Base-by-base conservation (phyloP, 2,329 filamentous ascomycete genomes). In the Phaeosphaeriaceae sp. region DNA sequence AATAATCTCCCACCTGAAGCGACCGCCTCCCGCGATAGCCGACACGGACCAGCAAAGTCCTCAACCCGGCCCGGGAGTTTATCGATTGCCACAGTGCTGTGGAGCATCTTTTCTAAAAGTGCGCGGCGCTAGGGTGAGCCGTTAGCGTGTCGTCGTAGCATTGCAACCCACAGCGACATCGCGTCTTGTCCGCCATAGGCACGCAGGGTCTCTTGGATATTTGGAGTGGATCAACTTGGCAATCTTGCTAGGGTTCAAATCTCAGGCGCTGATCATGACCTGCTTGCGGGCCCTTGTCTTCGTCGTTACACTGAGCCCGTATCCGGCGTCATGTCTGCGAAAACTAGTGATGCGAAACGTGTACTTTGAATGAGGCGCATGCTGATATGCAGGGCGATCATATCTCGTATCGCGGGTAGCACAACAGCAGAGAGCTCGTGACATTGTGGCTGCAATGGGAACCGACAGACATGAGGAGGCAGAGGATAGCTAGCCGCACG, bases 91-190 rank as follows among this genome's bases (percentile, higher is more conserved):
- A 63, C 52, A 63, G 40, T 55, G 55, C 59, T 57, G 65, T 69
- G 66, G 35, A 46, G 43, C 19, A 46, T 23, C 19, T 22, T 23
- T 46, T 46, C 43, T 46, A 46, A 46, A 21, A 46, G 43, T 46
- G 43, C 43, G 43, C 43, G 13, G 67, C 57, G 50, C 58, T 56
- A 56, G 49, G 24, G 23, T 50, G 35, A 60, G 56, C 60, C 57
- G 63, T 66, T 63, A 59, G 35, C 60, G 58, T 53, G 60, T 52
- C 65, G 60, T 64, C 67, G 66, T 64, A 43, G 58, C 56, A 67
- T 71, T 40, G 35, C 35, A 40, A n/a, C 65, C 68, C 56, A 32
- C 66, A 60, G 59, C 66, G 55, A 61, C 49, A 42, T 57, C 53
- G 35, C 35, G 35, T 15, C 35, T 40, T 40, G 49, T 63, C 52